Base-by-base conservation (phyloP, 2,329 filamentous ascomycete species). In the Apiospora malaysiana region DNA sequence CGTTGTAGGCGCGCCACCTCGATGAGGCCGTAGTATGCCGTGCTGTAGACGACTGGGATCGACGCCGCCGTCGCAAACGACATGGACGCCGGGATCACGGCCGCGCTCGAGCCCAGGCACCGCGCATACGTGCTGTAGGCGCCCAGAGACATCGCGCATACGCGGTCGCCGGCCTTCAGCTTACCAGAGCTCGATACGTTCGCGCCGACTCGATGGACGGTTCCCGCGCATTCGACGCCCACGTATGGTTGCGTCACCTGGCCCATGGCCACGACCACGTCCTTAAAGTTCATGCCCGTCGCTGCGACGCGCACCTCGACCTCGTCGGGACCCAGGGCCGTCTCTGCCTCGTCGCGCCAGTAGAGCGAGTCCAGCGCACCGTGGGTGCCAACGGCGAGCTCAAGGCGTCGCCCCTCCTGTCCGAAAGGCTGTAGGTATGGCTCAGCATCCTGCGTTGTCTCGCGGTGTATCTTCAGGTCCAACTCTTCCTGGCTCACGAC, bases 121-220 rank as follows among this genome's bases (percentile, higher is more conserved):
- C 78, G 76, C 12, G 74, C 74, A n/a, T 71, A 72, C 4, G 77
- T 79, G 37, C 77, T 76, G 32, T 79, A 78, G 10, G 77, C 77
- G 6, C 75, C 75, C 83, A 84, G 69, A 77, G 81, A 79, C 23
- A 87, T 80, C 25, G 81, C 81, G 49, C 77, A 77, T 2, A 80
- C 77, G 16, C 75, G 74, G 72, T 79, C 77, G 7, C 78, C 78
- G 4, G 77, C 70, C 37, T 72, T 23, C 23, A 80, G 66, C 32
- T 18, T 45, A 14, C 42, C 16, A 4, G 14, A 45, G 32, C 18
- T 10, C 2, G 43, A 68, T 18, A 75, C 76, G 8, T 68, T 68
- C 21, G n/a, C 18, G 9, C 77, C 77, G 23, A 65, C 40, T 4
- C 68, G 68, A n/a, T 14, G 23, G 8, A 69, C 51, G 12, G 23